Evolutionary conservation across 192 early-diverging fungal genomes (phyloP).

Genomic region (Coemansia sp.): DNA sequence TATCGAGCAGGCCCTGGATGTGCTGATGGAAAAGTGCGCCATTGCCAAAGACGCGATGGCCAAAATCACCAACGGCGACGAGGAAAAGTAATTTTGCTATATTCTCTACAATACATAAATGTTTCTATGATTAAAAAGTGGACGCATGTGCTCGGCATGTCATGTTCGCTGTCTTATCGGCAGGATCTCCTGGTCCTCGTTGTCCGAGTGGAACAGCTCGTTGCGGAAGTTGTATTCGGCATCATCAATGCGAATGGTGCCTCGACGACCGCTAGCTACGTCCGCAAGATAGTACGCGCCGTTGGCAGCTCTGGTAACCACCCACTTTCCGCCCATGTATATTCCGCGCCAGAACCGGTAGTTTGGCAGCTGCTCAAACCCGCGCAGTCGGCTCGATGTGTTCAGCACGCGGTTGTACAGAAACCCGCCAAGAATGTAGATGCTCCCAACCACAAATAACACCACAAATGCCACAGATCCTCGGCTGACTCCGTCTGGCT

Average conservation of each 20-base stretch:
- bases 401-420: slow-evolving; percentile 57
- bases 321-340: slow-evolving; percentile 32
- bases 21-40: slow-evolving; percentile 79
- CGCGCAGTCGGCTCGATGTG: slow-evolving; percentile 45
- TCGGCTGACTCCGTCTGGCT: slow-evolving; percentile 8
- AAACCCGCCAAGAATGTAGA: slow-evolving; percentile 57
- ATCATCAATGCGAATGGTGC: slow-evolving; percentile 38
- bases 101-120: too few species aligned
- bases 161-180: slow-evolving; percentile 6
- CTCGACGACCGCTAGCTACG: slow-evolving; percentile 16
- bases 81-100: background rate
- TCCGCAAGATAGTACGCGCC: slow-evolving; percentile 14
- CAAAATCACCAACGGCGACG: slow-evolving; percentile 11
- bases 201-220: slow-evolving; percentile 38
- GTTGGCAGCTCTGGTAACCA: background rate
- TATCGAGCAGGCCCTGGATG: slow-evolving; percentile 74
- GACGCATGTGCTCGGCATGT: background rate
- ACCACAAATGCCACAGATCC: slow-evolving; percentile 40
- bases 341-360: slow-evolving; percentile 52
- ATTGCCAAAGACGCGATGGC: slow-evolving; percentile 64
- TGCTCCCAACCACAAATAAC: slow-evolving; percentile 45
- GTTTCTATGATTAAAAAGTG: too few species aligned
- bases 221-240: slow-evolving; percentile 38
- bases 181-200: slow-evolving; percentile 26
- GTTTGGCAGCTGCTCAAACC: slow-evolving; percentile 58